phyloP scores from a whole-genome alignment of 176 grass and related monocot species.

The Hordeum vulgare region DNA sequence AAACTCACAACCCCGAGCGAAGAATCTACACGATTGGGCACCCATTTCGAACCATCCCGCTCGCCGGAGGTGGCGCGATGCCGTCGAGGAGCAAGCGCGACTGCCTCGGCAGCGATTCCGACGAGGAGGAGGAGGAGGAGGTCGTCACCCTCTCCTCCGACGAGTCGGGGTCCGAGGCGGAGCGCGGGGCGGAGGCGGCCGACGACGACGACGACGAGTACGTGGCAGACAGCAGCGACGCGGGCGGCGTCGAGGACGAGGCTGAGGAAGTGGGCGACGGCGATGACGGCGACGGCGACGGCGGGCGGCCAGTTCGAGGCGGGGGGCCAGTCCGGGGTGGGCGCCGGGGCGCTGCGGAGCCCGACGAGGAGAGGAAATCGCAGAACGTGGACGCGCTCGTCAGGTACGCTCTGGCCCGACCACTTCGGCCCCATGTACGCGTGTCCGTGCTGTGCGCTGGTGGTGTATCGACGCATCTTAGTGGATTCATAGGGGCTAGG shows the following conservation, averaged over 20 bases:
- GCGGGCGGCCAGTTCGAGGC: constrained; percentile 4
- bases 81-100: constrained; percentile 22
- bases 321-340: constrained; percentile 1
- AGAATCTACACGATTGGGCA: not conserved
- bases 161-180: constrained; percentile 25
- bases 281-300: constrained; percentile 6
- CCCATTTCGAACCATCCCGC: constrained; percentile 15
- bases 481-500: constrained; percentile 12
- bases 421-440: not conserved
- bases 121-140: constrained; percentile 36
- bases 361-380: constrained; percentile 62
- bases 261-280: constrained; percentile 23
- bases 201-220: constrained; percentile 49
- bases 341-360: not conserved
- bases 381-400: constrained; percentile 81
- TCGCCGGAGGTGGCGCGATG: constrained; percentile 24
- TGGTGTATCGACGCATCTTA: not conserved
- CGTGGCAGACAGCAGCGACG: constrained; percentile 33
- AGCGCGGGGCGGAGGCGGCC: constrained; percentile 18
- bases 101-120: constrained; percentile 11
- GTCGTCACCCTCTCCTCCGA: constrained; percentile 35
- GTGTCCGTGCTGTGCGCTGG: not conserved
- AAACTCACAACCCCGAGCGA: not conserved
- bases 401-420: constrained; percentile 35
- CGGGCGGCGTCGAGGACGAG: constrained; percentile 11